Percentiles rank a stretch among this genome's conserved stretches.
phyloP scores from a whole-genome alignment of 768 basidiomycete species.

The Hygrocybe coccinea region DNA sequence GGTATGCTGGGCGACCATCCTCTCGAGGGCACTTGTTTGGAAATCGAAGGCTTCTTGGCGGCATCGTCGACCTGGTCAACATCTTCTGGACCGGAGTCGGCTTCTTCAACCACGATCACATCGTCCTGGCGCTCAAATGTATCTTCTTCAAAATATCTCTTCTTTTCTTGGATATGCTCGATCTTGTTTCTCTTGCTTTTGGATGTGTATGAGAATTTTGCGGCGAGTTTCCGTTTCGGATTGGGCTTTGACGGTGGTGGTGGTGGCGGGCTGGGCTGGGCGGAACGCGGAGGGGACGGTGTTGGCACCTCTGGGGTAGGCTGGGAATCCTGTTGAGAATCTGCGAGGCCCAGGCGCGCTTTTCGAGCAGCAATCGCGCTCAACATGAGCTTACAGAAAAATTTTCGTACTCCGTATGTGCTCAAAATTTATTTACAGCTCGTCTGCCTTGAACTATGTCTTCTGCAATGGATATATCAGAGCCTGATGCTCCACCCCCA shows the following conservation, averaged over 20 bases:
- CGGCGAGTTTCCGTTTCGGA: constrained; percentile 45
- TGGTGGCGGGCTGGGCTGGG: constrained; percentile 7
- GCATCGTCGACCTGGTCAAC: constrained; percentile 14
- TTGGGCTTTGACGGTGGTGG: constrained; percentile 11
- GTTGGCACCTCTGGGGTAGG: constrained; percentile 14
- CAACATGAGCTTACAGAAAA: constrained; percentile 41
- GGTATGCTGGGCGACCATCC: constrained; percentile 61
- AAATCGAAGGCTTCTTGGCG: constrained; percentile 17
- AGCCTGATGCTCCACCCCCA: constrained; percentile 27
- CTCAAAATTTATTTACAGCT: not conserved
- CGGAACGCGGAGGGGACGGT: constrained; percentile 8
- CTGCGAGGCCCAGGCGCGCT: constrained; percentile 41
- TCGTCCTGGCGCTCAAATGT: constrained; percentile 35
- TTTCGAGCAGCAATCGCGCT: constrained; percentile 72
- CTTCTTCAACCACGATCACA: constrained; percentile 35
- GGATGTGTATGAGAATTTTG: constrained; percentile 20
- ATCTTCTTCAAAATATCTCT: constrained; percentile 32
- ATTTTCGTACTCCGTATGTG: too few relatives aligned
- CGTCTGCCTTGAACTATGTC: not conserved
- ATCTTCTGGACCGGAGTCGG: constrained; percentile 10
- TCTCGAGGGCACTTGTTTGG: not conserved
- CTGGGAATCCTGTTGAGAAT: constrained; percentile 8
- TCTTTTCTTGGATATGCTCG: constrained; percentile 19
- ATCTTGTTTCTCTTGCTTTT: constrained; percentile 26
- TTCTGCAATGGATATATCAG: not conserved